Evolutionary conservation across 2,329 filamentous ascomycete genomes (phyloP), one percentile per base, ranked within the genome.

Genomic region (Blumeriella jaapii): DNA sequence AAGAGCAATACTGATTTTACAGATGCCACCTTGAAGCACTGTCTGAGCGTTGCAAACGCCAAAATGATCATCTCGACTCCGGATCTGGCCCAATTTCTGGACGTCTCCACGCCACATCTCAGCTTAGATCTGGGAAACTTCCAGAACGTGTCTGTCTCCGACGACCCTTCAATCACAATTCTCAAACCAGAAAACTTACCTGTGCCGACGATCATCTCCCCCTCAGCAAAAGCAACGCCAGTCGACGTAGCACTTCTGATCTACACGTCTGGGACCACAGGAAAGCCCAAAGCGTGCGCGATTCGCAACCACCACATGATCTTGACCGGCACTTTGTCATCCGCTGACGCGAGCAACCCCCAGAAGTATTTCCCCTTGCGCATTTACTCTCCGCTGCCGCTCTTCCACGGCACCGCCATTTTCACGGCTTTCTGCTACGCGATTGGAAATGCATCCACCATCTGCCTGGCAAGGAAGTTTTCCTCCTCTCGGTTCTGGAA

Each of bases 381-480:
- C 5, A 64, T 56, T 10, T 68, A 67, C 40, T 66, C 61, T 3
- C 55, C 61, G 6, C 54, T 68, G 6, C 64, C 64, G 0, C 53
- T 67, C 11, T 68, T 66, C 51, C 64, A 68, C 46, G 64, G 62
- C 30, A 67, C 64, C 0, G 63, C 59, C 5, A 59, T 64, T 39
- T 65, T 66, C 35, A 60, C 57, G 0, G 63, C 61, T 1, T 11
- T 67, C 5, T 60, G 56, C 25, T 60, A 61, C 36, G 53, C 53
- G 1, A 41, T 64, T 4, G 61, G 62, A 3, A 61, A 52, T 8
- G 50, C 50, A 5, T 57, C 57, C 4, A 64, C 63, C 0, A 47
- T 67, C 20, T 65, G 62, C 33, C 46, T 65, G 3, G 53, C 58
- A 15, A 57, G 61, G 10, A 65, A 62, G 35, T 66, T 66, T 48